A percentile compares a stretch with the other conserved stretches of the same genome.
Evolutionary conservation across 768 basidiomycete species (phyloP).

Genomic region (Vararia minispora): DNA sequence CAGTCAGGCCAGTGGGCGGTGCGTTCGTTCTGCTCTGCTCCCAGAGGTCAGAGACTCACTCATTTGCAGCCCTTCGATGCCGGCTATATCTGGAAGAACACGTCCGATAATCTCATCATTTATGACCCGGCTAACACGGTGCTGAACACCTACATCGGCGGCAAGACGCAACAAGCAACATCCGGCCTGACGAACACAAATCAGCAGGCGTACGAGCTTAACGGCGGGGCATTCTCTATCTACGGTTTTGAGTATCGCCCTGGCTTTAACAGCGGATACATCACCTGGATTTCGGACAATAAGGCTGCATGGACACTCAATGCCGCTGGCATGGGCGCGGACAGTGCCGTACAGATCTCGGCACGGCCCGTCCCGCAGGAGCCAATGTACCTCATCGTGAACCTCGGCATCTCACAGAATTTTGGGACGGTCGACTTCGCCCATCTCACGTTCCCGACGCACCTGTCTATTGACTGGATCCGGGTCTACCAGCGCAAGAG

Average conservation of each 20-base stretch:
- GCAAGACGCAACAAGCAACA: conserved; percentile 74
- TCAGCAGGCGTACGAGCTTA: conserved; percentile 21
- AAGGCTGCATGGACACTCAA: conserved; percentile 29
- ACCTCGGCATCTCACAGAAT: conserved; percentile 48
- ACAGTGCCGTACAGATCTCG: conserved; percentile 22
- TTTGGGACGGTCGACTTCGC: conserved; percentile 48
- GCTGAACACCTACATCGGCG: conserved; percentile 64
- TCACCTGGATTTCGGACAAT: conserved; percentile 32
- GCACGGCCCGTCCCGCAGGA: conserved; percentile 29
- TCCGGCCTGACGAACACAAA: conserved; percentile 52
- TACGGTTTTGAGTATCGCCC: conserved; percentile 36
- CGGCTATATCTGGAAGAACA: conserved; percentile 58
- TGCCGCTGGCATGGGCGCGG: conserved; percentile 24
- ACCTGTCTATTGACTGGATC: conserved; percentile 72
- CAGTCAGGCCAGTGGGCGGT: conserved; percentile 5
- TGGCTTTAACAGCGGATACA: conserved; percentile 24
- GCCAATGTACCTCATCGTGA: conserved; percentile 42
- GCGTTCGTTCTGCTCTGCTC: background rate
- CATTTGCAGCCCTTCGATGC: conserved; percentile 56
- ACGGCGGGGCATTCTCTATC: conserved; percentile 22
- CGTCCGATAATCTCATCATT: conserved; percentile 47
- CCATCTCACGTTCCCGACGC: conserved; percentile 38
- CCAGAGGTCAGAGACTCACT: conserved; percentile 10
- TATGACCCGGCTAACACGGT: conserved; percentile 35
- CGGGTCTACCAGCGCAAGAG: conserved; percentile 57